Conservation (phyloP, 2,329 filamentous ascomycete species). For the Thielaviopsis euricoi region DNA sequence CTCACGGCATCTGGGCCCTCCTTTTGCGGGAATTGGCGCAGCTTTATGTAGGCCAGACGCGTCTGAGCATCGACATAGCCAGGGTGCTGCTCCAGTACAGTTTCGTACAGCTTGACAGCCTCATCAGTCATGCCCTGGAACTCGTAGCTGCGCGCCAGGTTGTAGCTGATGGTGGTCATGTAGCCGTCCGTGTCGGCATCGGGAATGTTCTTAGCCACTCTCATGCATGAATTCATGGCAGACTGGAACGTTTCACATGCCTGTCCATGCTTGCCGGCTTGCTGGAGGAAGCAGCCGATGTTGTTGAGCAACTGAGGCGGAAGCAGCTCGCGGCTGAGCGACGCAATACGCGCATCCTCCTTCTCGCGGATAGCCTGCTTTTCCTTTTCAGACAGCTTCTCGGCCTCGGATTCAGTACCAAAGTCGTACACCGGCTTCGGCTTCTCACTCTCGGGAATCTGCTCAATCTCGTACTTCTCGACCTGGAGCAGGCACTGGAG, state of each 20-base stretch:
- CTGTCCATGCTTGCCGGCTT: constrained; percentile 62
- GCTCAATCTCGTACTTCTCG: constrained; percentile 73
- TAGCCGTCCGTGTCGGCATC: constrained; percentile 79
- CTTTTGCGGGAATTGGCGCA: constrained; percentile 64
- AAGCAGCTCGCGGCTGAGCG: constrained; percentile 61
- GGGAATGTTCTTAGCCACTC: constrained; percentile 46
- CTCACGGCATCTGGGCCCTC: constrained; percentile 76
- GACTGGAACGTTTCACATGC: constrained; percentile 83
- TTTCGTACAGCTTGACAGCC: constrained; percentile 77
- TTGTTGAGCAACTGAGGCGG: constrained; percentile 93
- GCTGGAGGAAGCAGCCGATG: constrained; percentile 89
- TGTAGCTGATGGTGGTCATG: constrained; percentile 93
- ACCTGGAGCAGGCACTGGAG: constrained; percentile 84
- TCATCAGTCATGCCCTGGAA: constrained; percentile 64
- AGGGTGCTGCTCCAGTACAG: constrained; percentile 64
- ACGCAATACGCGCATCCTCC: constrained; percentile 43
- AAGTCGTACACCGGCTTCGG: constrained; percentile 20
- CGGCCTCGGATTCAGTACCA: background rate
- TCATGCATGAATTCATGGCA: constrained; percentile 76
- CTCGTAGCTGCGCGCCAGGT: constrained; percentile 86
- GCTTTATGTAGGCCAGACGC: constrained; percentile 75
- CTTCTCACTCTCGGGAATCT: constrained; percentile 38
- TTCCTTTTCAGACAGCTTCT: constrained; percentile 1
- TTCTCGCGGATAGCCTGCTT: constrained; percentile 1
- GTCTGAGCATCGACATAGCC: constrained; percentile 89